These are phyloP conservation scores for Brassica carinata DNA, from an alignment of 345 rosid species.

Conservation along the genomic window DNA sequence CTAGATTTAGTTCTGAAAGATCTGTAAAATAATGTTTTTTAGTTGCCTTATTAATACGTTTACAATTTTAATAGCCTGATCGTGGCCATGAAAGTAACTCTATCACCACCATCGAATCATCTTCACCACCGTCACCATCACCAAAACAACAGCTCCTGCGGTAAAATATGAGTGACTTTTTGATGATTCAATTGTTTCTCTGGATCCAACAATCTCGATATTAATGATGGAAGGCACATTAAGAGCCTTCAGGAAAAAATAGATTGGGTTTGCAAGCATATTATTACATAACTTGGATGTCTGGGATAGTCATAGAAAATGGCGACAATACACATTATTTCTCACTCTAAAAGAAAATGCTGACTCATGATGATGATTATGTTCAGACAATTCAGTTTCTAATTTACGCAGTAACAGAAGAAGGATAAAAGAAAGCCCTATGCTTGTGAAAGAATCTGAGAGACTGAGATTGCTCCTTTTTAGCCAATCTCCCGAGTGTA, in stretches of 20 bases:
- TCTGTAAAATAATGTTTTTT: not conserved
- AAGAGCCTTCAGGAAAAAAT: not conserved
- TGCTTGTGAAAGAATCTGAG: slow-evolving; percentile 40
- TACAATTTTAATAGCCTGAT: not conserved
- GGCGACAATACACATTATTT: slow-evolving; percentile 42
- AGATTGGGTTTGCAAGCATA: slow-evolving; percentile 78
- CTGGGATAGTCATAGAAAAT: slow-evolving; percentile 33
- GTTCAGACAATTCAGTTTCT: slow-evolving; percentile 46
- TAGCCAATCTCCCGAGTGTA: slow-evolving; percentile 88
- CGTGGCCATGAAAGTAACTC: not conserved
- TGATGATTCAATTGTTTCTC: not conserved
- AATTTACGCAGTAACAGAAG: slow-evolving; percentile 61
- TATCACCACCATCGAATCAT: not conserved
- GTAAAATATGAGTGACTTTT: not conserved
- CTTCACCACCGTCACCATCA: not conserved
- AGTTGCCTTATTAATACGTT: not conserved
- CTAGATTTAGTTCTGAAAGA: not conserved
- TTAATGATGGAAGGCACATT: not conserved
- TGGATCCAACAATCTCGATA: not conserved
- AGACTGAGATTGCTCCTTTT: slow-evolving; percentile 51
- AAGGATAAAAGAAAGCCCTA: slow-evolving; percentile 54
- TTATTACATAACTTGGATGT: slow-evolving; percentile 66
- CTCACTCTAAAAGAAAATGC: slow-evolving; percentile 45
- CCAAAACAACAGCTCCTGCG: not conserved
- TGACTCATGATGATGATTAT: slow-evolving; percentile 61